Conservation (phyloP, 495 filamentous ascomycete genomes). For the Neurospora hispaniola region DNA sequence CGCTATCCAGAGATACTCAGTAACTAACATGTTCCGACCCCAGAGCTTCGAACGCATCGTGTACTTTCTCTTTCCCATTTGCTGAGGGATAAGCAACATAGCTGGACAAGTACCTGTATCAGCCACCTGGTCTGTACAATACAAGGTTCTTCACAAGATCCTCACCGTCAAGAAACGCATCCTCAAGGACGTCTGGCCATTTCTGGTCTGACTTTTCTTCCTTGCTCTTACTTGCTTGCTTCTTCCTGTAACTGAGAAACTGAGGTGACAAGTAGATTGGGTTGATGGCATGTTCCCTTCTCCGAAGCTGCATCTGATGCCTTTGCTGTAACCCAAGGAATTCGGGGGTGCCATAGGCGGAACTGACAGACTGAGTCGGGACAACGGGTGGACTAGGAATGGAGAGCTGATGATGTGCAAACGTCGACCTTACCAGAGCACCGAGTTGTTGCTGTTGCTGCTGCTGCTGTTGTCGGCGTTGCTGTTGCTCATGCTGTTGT, state of each 20-base stretch:
- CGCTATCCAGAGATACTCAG: constrained; percentile 60
- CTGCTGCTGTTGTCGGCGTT: background rate
- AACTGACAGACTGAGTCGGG: constrained; percentile 31
- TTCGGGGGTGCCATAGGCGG: constrained; percentile 22
- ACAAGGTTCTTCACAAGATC: background rate
- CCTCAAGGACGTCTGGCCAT: constrained; percentile 79
- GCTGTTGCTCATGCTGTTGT: background rate
- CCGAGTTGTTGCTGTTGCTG: constrained; percentile 1
- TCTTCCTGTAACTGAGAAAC: constrained; percentile 60
- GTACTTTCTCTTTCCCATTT: constrained; percentile 70
- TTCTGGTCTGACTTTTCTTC: constrained; percentile 38
- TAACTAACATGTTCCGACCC: constrained; percentile 88
- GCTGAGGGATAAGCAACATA: constrained; percentile 61
- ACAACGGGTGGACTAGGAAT: constrained; percentile 34
- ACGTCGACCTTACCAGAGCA: constrained; percentile 23
- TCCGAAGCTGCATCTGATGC: constrained; percentile 9
- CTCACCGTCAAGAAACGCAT: constrained; percentile 84
- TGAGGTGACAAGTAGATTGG: constrained; percentile 41
- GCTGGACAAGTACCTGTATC: constrained; percentile 37
- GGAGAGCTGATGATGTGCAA: constrained; percentile 24
- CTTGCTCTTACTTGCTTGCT: constrained; percentile 50
- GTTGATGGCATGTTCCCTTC: constrained; percentile 28
- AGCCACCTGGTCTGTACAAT: background rate
- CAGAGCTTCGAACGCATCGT: constrained; percentile 59
- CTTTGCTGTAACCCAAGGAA: constrained; percentile 12